Conservation (phyloP, 345 rosid species). For the Syzygium oleosum region DNA sequence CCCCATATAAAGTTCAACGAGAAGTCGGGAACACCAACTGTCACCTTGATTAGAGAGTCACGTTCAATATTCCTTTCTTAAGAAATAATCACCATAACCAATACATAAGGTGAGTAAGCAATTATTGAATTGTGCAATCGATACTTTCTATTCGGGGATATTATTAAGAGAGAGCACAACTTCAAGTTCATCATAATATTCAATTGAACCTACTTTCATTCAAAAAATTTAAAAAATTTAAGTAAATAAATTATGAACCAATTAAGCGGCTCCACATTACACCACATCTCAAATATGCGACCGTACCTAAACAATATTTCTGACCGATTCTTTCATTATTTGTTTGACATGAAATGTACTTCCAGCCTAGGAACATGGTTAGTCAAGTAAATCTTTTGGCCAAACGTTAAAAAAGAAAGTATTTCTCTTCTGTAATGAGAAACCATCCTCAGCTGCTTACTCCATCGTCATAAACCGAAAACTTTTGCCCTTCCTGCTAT, state of each 20-base stretch:
- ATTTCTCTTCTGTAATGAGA: not conserved
- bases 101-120: not conserved
- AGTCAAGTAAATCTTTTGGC: not conserved
- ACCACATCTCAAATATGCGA: not conserved
- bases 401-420: not conserved
- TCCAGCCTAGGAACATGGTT: not conserved
- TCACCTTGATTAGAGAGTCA: not conserved
- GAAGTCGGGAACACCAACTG: no score
- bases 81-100: not conserved
- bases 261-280: not conserved
- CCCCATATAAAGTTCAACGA: no score
- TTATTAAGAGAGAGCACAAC: no score
- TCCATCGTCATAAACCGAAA: not conserved
- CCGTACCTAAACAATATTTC: no score
- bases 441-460: not conserved
- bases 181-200: not conserved
- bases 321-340: not conserved
- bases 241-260: not conserved
- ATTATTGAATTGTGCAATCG: not conserved
- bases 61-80: not conserved
- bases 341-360: not conserved
- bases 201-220: not conserved
- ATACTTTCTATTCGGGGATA: not conserved
- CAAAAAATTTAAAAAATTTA: not conserved
- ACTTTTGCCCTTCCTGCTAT: not conserved